Percentiles rank a stretch among this genome's conserved stretches.
These are phyloP conservation scores for Wickerhamomyces tratensis DNA, from an alignment of 805 yeast genomes.

Conservation along the genomic window DNA sequence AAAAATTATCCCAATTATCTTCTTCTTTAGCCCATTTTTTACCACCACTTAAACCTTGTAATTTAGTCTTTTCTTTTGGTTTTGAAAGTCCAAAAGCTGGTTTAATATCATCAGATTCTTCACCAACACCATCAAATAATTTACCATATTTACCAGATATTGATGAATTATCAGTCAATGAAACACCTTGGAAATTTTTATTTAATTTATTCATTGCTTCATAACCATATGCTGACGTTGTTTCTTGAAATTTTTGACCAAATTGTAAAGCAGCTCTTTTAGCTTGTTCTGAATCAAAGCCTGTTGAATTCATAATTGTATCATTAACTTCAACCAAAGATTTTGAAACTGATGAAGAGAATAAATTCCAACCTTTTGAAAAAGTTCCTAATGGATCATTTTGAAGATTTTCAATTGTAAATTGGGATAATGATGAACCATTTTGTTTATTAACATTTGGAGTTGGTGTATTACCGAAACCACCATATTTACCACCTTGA, in stretches of 20 bases:
- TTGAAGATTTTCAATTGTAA: constrained; percentile 63
- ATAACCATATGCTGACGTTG: constrained; percentile 59
- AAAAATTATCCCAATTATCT: constrained; percentile 67
- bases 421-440: constrained; percentile 32
- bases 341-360: constrained; percentile 76
- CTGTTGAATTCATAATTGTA: constrained; percentile 76
- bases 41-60: constrained; percentile 38
- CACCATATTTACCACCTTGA: constrained; percentile 88
- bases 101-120: constrained; percentile 28
- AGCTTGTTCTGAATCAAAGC: constrained; percentile 76
- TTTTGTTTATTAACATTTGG: constrained; percentile 22
- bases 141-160: constrained; percentile 31
- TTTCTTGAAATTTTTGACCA: constrained; percentile 88
- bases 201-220: constrained; percentile 58
- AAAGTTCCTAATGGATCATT: constrained; percentile 87
- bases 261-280: constrained; percentile 92
- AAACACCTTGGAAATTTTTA: constrained; percentile 14
- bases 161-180: background rate
- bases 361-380: constrained; percentile 88
- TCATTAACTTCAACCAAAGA: constrained; percentile 82
- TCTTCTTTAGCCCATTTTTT: constrained; percentile 36
- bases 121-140: constrained; percentile 48
- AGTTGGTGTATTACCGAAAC: constrained; percentile 78
- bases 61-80: constrained; percentile 49
- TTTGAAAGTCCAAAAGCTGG: constrained; percentile 61